These are phyloP conservation scores for Salix viminalis DNA, from an alignment of 345 rosid species.

Conservation along the genomic window DNA sequence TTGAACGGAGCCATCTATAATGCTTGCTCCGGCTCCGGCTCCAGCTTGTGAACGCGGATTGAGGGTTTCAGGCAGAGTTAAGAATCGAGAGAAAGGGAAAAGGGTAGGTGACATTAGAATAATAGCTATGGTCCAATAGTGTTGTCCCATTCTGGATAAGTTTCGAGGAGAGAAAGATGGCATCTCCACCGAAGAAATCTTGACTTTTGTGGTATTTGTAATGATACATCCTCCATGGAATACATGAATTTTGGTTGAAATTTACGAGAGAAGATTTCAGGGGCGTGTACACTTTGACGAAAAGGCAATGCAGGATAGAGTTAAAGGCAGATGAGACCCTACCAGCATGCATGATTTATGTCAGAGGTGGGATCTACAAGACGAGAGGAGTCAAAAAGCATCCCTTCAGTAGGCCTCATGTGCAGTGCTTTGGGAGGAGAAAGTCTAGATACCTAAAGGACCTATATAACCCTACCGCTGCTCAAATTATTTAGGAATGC, in stretches of 20 bases:
- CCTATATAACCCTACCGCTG: background rate
- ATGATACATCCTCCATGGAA: too few relatives aligned
- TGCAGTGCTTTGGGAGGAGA: background rate
- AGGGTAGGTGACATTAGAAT: too few relatives aligned
- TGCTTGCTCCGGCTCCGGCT: too few relatives aligned
- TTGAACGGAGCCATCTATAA: too few relatives aligned
- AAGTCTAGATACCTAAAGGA: background rate
- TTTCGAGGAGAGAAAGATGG: background rate
- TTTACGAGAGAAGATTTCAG: too few relatives aligned
- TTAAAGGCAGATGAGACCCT: background rate
- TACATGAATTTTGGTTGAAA: too few relatives aligned
- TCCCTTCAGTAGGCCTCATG: background rate
- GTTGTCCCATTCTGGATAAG: background rate
- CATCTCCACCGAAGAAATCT: slow-evolving; percentile 2
- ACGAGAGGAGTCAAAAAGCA: background rate
- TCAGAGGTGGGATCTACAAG: background rate
- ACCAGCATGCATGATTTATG: background rate
- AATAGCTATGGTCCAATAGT: too few relatives aligned
- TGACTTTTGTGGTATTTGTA: background rate
- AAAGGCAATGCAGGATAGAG: background rate
- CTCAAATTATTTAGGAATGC: background rate
- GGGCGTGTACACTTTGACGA: background rate
- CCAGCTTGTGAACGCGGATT: too few relatives aligned
- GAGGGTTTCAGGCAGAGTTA: too few relatives aligned
- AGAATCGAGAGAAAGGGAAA: too few relatives aligned